Evolutionary conservation across 345 rosid species (phyloP).

Genomic region (Arabidopsis arenosa): DNA sequence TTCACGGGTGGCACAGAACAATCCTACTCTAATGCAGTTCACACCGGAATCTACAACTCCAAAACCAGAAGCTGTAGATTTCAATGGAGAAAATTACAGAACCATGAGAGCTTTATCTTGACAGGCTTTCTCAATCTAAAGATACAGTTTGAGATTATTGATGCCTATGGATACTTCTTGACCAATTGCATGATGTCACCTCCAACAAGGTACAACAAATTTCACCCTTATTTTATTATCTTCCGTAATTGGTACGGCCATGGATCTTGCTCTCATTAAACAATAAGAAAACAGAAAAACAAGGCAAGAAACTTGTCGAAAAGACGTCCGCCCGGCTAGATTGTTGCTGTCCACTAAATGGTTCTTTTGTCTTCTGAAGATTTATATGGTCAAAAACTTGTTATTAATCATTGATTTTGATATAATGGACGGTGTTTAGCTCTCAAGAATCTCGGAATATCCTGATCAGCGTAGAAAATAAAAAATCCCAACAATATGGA

Average conservation of each 20-base stretch:
- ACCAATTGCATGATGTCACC: slow-evolving; percentile 24
- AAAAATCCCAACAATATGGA: slow-evolving; percentile 32
- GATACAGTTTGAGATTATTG: slow-evolving; percentile 73
- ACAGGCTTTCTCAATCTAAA: slow-evolving; percentile 58
- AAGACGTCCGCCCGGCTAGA: slow-evolving; percentile 33
- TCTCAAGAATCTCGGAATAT: slow-evolving; percentile 35
- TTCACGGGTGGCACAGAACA: not conserved
- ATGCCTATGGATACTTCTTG: slow-evolving; percentile 57
- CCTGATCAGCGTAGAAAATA: slow-evolving; percentile 21
- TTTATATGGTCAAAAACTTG: slow-evolving; percentile 26
- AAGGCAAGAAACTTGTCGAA: slow-evolving; percentile 28
- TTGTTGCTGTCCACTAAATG: slow-evolving; percentile 42
- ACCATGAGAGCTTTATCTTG: slow-evolving; percentile 56
- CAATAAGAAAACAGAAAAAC: slow-evolving; percentile 17
- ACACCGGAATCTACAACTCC: not conserved
- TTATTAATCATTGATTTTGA: slow-evolving; percentile 2
- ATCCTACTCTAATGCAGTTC: not conserved
- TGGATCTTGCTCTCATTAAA: slow-evolving; percentile 28
- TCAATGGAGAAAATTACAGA: not conserved
- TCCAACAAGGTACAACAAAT: slow-evolving; percentile 27
- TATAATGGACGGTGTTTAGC: slow-evolving; percentile 27
- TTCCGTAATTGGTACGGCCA: slow-evolving; percentile 10
- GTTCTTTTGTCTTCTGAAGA: slow-evolving; percentile 32
- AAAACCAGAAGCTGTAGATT: slow-evolving; percentile 6
- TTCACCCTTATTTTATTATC: not conserved